Evolutionary conservation across 129 eudicot genomes (phyloP).

Genomic region (Sambucus nigra): DNA sequence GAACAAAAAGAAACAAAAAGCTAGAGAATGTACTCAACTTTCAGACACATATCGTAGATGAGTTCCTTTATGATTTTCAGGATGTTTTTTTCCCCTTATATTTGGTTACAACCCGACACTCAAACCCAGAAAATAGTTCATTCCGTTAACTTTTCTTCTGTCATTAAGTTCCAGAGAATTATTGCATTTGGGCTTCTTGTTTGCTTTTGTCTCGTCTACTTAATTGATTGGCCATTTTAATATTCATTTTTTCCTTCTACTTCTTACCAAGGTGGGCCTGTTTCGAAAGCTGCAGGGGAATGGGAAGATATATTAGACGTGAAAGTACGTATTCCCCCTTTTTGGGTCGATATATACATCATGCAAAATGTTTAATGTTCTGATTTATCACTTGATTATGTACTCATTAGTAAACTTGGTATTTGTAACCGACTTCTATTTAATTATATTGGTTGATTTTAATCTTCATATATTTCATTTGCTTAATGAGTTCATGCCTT

Average conservation of each 20-base stretch:
- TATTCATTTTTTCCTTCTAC: constrained; percentile 9
- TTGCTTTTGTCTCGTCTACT: not conserved
- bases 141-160: too few relatives aligned
- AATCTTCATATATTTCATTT: too few relatives aligned
- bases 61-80: not conserved
- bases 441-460: too few relatives aligned
- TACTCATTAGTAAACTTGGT: not conserved
- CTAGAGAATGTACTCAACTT: not conserved
- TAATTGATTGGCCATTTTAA: constrained; percentile 3
- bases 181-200: not conserved
- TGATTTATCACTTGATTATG: not conserved
- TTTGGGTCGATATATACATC: not conserved
- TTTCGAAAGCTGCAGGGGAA: constrained; percentile 20
- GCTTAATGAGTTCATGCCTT: too few relatives aligned
- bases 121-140: not conserved
- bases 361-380: not conserved
- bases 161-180: too few relatives aligned
- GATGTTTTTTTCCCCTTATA: not conserved
- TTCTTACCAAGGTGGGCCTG: constrained; percentile 24
- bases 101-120: not conserved
- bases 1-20: not conserved
- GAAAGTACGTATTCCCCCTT: constrained; percentile 19
- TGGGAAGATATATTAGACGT: constrained; percentile 18
- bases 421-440: too few relatives aligned
- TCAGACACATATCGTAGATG: not conserved